A percentile compares a stretch with the other conserved stretches of the same genome.
These are phyloP conservation scores for Linum tenue DNA, from an alignment of 345 rosid genomes.

Conservation along the genomic window DNA sequence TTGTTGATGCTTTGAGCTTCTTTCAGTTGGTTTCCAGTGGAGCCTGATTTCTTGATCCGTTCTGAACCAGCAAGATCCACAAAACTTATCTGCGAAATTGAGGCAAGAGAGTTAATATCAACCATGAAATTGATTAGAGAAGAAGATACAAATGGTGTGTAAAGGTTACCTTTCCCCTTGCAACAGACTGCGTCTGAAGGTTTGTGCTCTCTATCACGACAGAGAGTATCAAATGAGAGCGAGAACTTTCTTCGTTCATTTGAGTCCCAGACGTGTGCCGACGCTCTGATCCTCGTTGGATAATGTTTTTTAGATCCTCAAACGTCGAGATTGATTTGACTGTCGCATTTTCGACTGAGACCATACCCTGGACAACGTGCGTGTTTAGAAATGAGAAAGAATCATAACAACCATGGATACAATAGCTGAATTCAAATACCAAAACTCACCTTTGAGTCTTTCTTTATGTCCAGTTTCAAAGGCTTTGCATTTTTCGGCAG, in stretches of 20 bases:
- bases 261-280: constrained; percentile 85
- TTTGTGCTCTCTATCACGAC: constrained; percentile 87
- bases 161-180: constrained; percentile 75
- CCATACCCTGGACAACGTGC: constrained; percentile 67
- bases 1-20: constrained; percentile 98
- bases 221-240: constrained; percentile 89
- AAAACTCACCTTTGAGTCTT: constrained; percentile 64
- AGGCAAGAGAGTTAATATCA: not conserved
- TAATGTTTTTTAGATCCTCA: constrained; percentile 61
- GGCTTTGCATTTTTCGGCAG: constrained; percentile 62
- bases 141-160: not conserved
- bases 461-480: constrained; percentile 79
- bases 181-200: constrained; percentile 81
- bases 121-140: constrained; percentile 6
- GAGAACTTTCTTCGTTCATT: constrained; percentile 95
- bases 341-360: constrained; percentile 76
- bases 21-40: constrained; percentile 73
- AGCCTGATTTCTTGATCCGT: constrained; percentile 91
- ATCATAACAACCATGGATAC: not conserved
- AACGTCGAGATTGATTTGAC: constrained; percentile 55
- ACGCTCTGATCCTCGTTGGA: constrained; percentile 71
- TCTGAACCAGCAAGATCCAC: constrained; percentile 99
- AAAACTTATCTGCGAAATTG: constrained; percentile 67
- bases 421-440: not conserved
- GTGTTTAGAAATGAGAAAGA: not conserved